Evolutionary conservation across 768 basidiomycete genomes (phyloP).

Genomic region (Panaeolus cyanescens): DNA sequence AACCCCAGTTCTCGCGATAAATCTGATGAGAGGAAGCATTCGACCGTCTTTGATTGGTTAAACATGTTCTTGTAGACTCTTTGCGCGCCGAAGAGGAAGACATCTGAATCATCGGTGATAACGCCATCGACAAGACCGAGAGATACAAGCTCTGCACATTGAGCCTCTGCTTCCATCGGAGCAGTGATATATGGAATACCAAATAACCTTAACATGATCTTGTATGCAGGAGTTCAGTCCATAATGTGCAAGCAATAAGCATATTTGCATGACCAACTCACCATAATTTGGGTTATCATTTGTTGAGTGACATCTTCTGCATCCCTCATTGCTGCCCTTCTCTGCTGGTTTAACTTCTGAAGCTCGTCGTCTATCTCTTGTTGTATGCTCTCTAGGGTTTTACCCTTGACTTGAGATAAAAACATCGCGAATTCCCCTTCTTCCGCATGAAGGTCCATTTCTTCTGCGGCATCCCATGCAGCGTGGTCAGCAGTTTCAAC

Average conservation of each 20-base stretch:
- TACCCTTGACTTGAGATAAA: constrained; percentile 87
- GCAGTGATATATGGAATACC: constrained; percentile 99
- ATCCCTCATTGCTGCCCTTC: constrained; percentile 88
- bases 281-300: constrained; percentile 88
- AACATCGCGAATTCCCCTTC: constrained; percentile 92
- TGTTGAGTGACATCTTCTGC: constrained; percentile 95
- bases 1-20: constrained; percentile 86
- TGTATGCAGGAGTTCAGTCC: constrained; percentile 1
- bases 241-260: neutral
- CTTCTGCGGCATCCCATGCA: constrained; percentile 83
- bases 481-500: constrained; percentile 22
- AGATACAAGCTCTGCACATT: constrained; percentile 89
- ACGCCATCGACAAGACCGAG: constrained; percentile 93
- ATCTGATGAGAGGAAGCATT: constrained; percentile 88
- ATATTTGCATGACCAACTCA: constrained; percentile 25
- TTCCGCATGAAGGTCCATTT: constrained; percentile 79
- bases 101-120: constrained; percentile 98
- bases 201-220: constrained; percentile 91
- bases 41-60: constrained; percentile 98
- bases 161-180: constrained; percentile 99
- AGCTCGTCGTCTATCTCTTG: constrained; percentile 95
- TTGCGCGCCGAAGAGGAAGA: constrained; percentile 94
- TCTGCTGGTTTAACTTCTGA: constrained; percentile 73
- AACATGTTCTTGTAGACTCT: constrained; percentile 99
- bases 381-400: constrained; percentile 77